Conservation (phyloP, 2,329 filamentous ascomycete genomes). For the Dothidotthia symphoricarpi region DNA sequence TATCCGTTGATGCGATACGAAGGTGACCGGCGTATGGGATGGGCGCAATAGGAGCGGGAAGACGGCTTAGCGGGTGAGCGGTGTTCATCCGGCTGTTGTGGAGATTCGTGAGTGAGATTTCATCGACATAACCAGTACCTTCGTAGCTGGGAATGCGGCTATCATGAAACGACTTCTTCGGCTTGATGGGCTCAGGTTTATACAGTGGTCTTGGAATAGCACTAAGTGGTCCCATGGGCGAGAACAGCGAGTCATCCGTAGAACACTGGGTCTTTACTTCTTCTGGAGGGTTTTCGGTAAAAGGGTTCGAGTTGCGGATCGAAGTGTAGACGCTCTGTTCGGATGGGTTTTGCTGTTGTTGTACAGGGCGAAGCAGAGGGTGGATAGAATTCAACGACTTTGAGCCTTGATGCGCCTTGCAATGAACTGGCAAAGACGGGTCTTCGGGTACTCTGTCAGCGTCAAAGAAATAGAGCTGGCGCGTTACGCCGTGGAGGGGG, state of each 20-base stretch:
- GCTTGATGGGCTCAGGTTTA: background rate
- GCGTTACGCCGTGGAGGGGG: conserved; percentile 23
- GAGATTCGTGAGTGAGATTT: conserved; percentile 20
- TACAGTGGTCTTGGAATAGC: conserved; percentile 20
- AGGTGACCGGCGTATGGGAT: conserved; percentile 11
- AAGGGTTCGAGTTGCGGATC: conserved; percentile 17
- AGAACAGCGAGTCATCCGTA: conserved; percentile 6
- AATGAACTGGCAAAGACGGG: background rate
- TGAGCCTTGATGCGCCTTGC: no score
- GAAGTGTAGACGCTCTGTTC: conserved; percentile 18
- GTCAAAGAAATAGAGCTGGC: conserved; percentile 13
- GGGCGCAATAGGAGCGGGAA: conserved; percentile 20
- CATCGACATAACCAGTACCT: conserved; percentile 20
- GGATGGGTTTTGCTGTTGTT: conserved; percentile 5
- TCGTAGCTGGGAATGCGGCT: conserved; percentile 25
- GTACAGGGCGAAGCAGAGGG: conserved; percentile 5
- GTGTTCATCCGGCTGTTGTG: conserved; percentile 5
- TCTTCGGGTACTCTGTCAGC: background rate
- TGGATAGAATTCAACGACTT: no score
- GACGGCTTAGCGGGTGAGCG: conserved; percentile 10
- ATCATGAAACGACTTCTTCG: conserved; percentile 4
- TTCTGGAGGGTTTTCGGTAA: conserved; percentile 5
- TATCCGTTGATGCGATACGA: conserved; percentile 9
- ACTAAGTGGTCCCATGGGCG: conserved; percentile 17
- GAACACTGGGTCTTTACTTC: background rate